Evolutionary conservation across 1,139 yeast genomes (phyloP).

Genomic region (Kodamaea suecica): DNA sequence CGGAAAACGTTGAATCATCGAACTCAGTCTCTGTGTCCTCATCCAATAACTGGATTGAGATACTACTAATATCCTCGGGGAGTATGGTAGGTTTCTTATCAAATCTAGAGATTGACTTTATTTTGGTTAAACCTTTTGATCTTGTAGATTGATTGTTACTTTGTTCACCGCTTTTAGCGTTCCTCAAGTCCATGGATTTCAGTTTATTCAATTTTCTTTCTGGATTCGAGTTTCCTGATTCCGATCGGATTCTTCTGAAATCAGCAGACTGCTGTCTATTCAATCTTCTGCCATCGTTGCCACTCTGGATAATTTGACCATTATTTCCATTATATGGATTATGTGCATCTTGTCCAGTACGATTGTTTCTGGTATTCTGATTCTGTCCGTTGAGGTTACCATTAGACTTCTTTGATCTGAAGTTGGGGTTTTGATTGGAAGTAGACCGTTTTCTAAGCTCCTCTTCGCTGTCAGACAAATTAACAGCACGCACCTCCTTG

Average conservation of each 20-base stretch:
- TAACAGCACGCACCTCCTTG: conserved; percentile 24
- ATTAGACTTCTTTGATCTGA: conserved; percentile 10
- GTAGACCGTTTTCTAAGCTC: conserved; percentile 5
- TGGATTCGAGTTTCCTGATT: conserved; percentile 8
- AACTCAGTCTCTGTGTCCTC: conserved; percentile 13
- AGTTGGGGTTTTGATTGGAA: conserved; percentile 1
- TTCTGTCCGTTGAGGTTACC: conserved; percentile 5
- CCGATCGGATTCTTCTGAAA: conserved; percentile 12
- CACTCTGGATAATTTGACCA: neutral
- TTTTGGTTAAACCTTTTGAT: conserved; percentile 7
- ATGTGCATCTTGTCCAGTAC: neutral
- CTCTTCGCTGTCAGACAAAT: conserved; percentile 24
- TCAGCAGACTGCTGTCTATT: conserved; percentile 14
- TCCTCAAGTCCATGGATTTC: conserved; percentile 15
- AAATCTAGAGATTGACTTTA: conserved; percentile 9
- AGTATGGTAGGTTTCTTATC: conserved; percentile 1
- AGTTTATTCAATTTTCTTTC: conserved; percentile 12
- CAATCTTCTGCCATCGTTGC: conserved; percentile 7
- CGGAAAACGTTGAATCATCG: conserved; percentile 12
- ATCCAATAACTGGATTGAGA: conserved; percentile 7
- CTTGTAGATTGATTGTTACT: conserved; percentile 1
- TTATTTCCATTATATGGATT: too few species aligned
- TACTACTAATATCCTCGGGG: conserved; percentile 5
- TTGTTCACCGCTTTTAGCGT: neutral
- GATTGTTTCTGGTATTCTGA: conserved; percentile 4